Conservation (phyloP, 1,139 yeast species). For the Saccharomycopsis hybrid region DNA sequence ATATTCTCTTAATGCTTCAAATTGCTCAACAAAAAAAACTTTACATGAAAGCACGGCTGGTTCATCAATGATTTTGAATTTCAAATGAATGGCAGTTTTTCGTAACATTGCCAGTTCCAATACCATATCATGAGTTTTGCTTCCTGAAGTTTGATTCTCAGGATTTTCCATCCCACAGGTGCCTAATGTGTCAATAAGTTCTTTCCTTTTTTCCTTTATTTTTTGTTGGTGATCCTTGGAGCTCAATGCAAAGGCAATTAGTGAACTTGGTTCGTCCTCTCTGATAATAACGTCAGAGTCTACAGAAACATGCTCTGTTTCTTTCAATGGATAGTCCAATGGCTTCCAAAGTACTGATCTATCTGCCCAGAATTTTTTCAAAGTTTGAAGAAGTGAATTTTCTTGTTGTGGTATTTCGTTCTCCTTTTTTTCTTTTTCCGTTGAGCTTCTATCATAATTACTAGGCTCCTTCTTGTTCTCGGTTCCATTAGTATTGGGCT, state of each 20-base stretch:
- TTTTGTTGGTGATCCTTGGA: constrained; percentile 75
- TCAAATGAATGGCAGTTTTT: constrained; percentile 80
- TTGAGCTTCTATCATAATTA: not conserved
- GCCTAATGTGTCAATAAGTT: constrained; percentile 6
- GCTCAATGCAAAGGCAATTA: constrained; percentile 87
- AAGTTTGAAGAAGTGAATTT: constrained; percentile 71
- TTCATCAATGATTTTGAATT: constrained; percentile 87
- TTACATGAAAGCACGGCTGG: constrained; percentile 81
- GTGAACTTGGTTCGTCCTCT: constrained; percentile 94
- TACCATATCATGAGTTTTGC: constrained; percentile 21
- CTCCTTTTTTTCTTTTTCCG: constrained; percentile 3
- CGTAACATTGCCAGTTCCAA: constrained; percentile 71
- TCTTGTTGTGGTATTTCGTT: constrained; percentile 43
- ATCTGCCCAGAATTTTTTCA: constrained; percentile 96
- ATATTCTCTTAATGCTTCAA: constrained; percentile 83
- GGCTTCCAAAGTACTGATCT: constrained; percentile 95
- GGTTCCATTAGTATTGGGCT: no score
- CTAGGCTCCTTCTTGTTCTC: no score
- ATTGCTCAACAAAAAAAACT: constrained; percentile 92
- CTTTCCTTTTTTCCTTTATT: constrained; percentile 31
- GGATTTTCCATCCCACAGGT: constrained; percentile 19
- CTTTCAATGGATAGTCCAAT: constrained; percentile 69
- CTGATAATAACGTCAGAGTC: constrained; percentile 92
- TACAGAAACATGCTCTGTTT: constrained; percentile 85
- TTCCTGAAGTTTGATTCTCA: constrained; percentile 19